Conservation (phyloP, 257 asterid genomes). For the Misopates orontium region DNA sequence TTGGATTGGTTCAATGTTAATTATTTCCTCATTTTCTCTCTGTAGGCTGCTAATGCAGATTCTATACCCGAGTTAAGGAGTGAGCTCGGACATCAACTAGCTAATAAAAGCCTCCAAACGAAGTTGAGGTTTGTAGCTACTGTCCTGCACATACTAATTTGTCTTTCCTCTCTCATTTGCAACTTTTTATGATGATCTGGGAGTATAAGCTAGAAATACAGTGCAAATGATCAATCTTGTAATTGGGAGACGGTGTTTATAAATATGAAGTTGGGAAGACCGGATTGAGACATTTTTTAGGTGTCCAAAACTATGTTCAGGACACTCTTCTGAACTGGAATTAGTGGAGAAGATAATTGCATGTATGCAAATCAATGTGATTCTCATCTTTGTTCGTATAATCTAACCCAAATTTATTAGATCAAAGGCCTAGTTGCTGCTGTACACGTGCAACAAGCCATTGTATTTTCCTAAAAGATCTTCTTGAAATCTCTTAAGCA, state of each 20-base stretch:
- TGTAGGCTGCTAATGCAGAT: conserved; percentile 81
- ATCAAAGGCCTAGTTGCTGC: too few relatives aligned
- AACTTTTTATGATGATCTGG: not conserved
- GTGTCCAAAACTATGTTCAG: not conserved
- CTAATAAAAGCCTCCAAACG: conserved; percentile 65
- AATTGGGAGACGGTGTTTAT: too few relatives aligned
- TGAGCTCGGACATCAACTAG: conserved; percentile 90
- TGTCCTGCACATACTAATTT: conserved; percentile 9
- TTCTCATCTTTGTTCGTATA: too few relatives aligned
- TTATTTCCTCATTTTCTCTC: conserved; percentile 1
- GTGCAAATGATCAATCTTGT: not conserved
- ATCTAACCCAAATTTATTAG: too few relatives aligned
- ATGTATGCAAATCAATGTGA: too few relatives aligned
- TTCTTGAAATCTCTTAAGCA: not conserved
- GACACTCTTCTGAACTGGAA: too few relatives aligned
- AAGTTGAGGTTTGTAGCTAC: conserved; percentile 64
- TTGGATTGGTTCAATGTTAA: conserved; percentile 12
- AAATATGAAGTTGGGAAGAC: not conserved
- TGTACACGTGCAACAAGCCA: too few relatives aligned
- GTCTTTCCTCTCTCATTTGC: not conserved
- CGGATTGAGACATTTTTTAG: not conserved
- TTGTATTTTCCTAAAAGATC: too few relatives aligned
- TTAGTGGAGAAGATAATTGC: too few relatives aligned
- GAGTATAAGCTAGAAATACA: not conserved
- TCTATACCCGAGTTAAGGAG: conserved; percentile 70